Percentiles rank a stretch among this genome's conserved stretches.
Evolutionary conservation across 805 yeast genomes (phyloP).

Genomic region (Saccharomyces mikatae): DNA sequence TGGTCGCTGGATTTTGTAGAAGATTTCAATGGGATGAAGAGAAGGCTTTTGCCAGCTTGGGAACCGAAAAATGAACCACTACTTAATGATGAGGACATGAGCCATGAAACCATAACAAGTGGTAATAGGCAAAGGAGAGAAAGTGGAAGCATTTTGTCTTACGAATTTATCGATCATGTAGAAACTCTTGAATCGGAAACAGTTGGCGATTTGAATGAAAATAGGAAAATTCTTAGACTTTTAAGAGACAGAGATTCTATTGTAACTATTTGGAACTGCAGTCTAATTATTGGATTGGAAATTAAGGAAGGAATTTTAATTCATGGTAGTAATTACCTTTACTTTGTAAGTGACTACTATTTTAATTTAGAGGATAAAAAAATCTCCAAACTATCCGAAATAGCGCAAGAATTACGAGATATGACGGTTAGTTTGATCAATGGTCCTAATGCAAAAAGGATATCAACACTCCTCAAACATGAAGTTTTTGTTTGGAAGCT

Average conservation of each 20-base stretch:
- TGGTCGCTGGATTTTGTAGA: slow-evolving; percentile 64
- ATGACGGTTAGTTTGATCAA: slow-evolving; percentile 58
- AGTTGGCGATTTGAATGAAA: slow-evolving; percentile 50
- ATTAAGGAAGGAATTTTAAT: slow-evolving; percentile 70
- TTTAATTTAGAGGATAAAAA: slow-evolving; percentile 40
- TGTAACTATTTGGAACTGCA: slow-evolving; percentile 63
- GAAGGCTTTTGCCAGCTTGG: slow-evolving; percentile 48
- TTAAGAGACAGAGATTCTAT: slow-evolving; percentile 65
- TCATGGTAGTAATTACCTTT: slow-evolving; percentile 55
- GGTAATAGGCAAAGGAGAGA: not conserved
- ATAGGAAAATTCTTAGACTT: slow-evolving; percentile 64
- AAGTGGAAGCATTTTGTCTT: slow-evolving; percentile 27
- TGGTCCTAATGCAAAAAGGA: slow-evolving; percentile 33
- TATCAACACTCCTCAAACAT: slow-evolving; percentile 27
- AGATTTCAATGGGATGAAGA: slow-evolving; percentile 60
- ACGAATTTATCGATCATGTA: slow-evolving; percentile 40
- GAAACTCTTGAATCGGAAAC: slow-evolving; percentile 25
- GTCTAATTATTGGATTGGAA: slow-evolving; percentile 68
- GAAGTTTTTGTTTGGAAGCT: slow-evolving; percentile 53
- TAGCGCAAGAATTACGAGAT: slow-evolving; percentile 55
- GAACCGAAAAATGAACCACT: slow-evolving; percentile 34
- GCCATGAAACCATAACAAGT: not conserved
- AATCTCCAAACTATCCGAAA: slow-evolving; percentile 58
- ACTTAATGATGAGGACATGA: slow-evolving; percentile 35
- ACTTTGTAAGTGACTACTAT: slow-evolving; percentile 62